These are phyloP conservation scores for Pseudopithomyces maydicus DNA, from an alignment of 2,329 filamentous ascomycete genomes.

Conservation along the genomic window DNA sequence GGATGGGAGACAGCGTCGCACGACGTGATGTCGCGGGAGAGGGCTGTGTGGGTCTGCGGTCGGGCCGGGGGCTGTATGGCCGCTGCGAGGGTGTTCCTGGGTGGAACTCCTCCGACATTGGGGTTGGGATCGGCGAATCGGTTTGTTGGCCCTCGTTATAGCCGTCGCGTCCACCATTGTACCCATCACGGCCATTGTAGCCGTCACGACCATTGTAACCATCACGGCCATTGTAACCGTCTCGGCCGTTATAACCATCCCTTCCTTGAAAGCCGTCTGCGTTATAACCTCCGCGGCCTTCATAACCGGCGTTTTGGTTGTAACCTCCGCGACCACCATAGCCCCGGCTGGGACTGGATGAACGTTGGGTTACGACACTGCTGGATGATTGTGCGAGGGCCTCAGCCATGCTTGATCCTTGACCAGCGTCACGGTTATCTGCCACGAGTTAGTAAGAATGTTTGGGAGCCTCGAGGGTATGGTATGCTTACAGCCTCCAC, in stretches of 20 bases:
- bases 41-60: slow-evolving; percentile 23
- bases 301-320: slow-evolving; percentile 24
- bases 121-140: slow-evolving; percentile 41
- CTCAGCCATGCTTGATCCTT: slow-evolving; percentile 24
- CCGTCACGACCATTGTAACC: slow-evolving; percentile 36
- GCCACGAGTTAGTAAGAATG: neutral
- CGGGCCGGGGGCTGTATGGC: slow-evolving; percentile 34
- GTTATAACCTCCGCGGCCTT: slow-evolving; percentile 30
- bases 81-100: slow-evolving; percentile 39
- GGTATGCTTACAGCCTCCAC: slow-evolving; percentile 27
- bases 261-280: slow-evolving; percentile 25
- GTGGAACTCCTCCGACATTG: slow-evolving; percentile 36
- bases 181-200: slow-evolving; percentile 36
- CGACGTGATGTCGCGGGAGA: slow-evolving; percentile 39
- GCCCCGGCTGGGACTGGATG: slow-evolving; percentile 22
- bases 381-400: slow-evolving; percentile 24
- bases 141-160: slow-evolving; percentile 29
- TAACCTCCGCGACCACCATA: slow-evolving; percentile 34
- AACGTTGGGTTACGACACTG: slow-evolving; percentile 20
- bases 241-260: slow-evolving; percentile 21
- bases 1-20: slow-evolving; percentile 44
- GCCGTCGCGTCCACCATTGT: slow-evolving; percentile 33
- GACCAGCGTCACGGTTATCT: slow-evolving; percentile 26
- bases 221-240: slow-evolving; percentile 39
- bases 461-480: neutral